phyloP scores from a whole-genome alignment of 441 rosid species.

The Arabidopsis lyrata region DNA sequence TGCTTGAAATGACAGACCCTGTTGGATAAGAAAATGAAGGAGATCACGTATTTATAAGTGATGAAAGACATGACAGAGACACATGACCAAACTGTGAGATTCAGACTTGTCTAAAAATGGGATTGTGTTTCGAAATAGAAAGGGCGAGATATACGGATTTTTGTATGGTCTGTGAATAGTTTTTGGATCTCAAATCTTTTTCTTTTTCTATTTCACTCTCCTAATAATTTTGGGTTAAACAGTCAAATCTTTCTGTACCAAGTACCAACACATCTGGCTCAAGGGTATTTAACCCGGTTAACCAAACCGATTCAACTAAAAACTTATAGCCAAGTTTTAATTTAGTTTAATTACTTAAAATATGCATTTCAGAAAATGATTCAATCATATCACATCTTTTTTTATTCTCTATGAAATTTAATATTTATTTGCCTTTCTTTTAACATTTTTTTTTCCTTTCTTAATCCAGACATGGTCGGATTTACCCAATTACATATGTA shows the following conservation, averaged over 20 bases:
- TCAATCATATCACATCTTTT: too few species aligned
- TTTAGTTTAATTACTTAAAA: neutral
- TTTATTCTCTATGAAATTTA: neutral
- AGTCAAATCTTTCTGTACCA: slow-evolving; percentile 25
- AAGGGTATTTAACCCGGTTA: neutral
- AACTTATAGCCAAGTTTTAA: neutral
- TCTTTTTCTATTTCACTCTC: slow-evolving; percentile 11
- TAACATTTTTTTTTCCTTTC: neutral
- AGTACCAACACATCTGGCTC: slow-evolving; percentile 12
- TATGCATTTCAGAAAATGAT: neutral
- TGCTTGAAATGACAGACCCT: slow-evolving; percentile 34
- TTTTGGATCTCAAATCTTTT: slow-evolving; percentile 15
- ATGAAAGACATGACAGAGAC: slow-evolving; percentile 6
- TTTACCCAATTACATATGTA: neutral
- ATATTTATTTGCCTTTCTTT: neutral
- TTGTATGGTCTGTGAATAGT: slow-evolving; percentile 19
- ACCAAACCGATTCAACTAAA: slow-evolving; percentile 7
- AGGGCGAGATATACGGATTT: slow-evolving; percentile 18
- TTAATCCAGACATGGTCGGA: neutral
- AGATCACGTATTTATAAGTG: slow-evolving; percentile 31
- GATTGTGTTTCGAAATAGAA: slow-evolving; percentile 12
- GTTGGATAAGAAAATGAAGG: slow-evolving; percentile 31
- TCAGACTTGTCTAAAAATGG: slow-evolving; percentile 40
- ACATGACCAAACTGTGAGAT: slow-evolving; percentile 39
- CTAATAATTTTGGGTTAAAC: slow-evolving; percentile 25